A percentile compares a stretch with the other conserved stretches of the same genome.
phyloP scores from a whole-genome alignment of 768 basidiomycete species.

The Lactifluus piperatus region DNA sequence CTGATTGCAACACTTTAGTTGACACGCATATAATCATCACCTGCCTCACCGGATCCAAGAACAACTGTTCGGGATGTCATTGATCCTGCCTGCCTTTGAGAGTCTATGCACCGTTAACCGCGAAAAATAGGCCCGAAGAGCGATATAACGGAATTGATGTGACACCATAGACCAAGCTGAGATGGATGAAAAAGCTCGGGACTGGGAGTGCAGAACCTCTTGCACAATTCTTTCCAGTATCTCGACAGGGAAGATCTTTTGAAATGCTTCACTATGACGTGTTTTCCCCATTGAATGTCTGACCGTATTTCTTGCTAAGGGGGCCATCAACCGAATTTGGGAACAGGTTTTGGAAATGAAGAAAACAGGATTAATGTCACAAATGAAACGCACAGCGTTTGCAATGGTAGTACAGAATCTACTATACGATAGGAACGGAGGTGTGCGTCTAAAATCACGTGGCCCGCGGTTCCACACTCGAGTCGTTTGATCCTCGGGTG shows the following conservation, averaged over 20 bases:
- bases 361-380: neutral
- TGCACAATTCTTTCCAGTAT: slow-evolving; percentile 24
- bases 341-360: neutral
- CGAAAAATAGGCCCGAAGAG: slow-evolving; percentile 25
- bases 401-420: neutral
- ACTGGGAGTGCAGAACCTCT: slow-evolving; percentile 15
- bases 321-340: neutral
- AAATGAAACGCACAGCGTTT: neutral
- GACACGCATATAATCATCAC: slow-evolving; percentile 14
- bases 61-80: slow-evolving; percentile 20
- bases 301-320: neutral
- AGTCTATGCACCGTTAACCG: slow-evolving; percentile 17
- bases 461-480: neutral
- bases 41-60: slow-evolving; percentile 26
- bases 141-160: slow-evolving; percentile 24
- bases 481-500: too few species aligned
- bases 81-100: slow-evolving; percentile 15
- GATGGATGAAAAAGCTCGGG: slow-evolving; percentile 22
- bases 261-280: neutral
- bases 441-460: neutral
- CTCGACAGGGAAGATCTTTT: slow-evolving; percentile 20
- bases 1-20: slow-evolving; percentile 5
- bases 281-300: neutral
- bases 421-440: neutral
- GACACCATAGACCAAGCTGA: slow-evolving; percentile 24